Evolutionary conservation across 2,329 filamentous ascomycete species (phyloP), one percentile per base, ranked within the genome.

Genomic region (Lecanicillium sp.): DNA sequence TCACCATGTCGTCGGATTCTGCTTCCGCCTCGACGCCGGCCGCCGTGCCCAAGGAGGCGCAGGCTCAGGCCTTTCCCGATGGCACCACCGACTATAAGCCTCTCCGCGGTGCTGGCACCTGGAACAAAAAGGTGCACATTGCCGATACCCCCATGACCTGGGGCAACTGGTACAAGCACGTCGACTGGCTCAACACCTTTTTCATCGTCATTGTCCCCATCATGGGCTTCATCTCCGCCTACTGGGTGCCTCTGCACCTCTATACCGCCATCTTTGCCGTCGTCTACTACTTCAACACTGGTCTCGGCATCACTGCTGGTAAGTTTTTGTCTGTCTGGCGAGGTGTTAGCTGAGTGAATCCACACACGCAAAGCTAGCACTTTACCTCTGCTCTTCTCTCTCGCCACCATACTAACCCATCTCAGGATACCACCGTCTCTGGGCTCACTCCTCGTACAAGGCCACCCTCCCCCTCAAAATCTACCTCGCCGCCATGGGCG

Each of bases 111-210:
- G 47, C 45, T 45, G 69, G 65, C 56, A 62, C 65, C 48, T 74
- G 79, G 44, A 31, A 59, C 42, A 69, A 81, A 69, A 94, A 94
- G 68, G 75, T 82, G 55, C 87, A 94, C 64, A 92, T 94, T 64
- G 79, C 86, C 48, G 87, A 94, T 48, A 77, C 77, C 46, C 83
- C 84, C 42, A 81, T 94, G 52, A 94, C 86, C 44, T 74, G 71
- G 63, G 68, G 72, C 54, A 95, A 94, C 70, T 92, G 86, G 85
- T 81, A 88, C 67, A 83, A 89, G 68, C 88, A 95, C 59, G 75
- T 95, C 70, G 88, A 94, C 74, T 95, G 88, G 87, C 74, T 95
- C 49, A 95, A 94, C 62, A 81, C 86, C 46, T 74, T 72, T 46
- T 75, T 95, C 59, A 90, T 94, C 59, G 62, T 94, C 48, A 71